phyloP scores from a whole-genome alignment of 495 filamentous ascomycete species.

The Articulospora tetracladia region DNA sequence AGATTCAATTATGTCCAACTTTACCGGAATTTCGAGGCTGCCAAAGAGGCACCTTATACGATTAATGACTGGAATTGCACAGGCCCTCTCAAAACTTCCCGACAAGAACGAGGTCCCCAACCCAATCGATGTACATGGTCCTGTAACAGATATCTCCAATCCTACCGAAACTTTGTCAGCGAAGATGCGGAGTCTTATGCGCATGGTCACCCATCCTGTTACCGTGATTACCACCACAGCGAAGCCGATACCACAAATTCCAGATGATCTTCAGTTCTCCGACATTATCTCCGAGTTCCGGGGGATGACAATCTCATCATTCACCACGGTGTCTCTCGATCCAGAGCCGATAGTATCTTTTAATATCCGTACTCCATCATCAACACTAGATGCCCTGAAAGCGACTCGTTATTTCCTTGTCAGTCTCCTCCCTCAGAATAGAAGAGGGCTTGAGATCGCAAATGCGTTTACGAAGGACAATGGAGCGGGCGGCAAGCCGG shows the following conservation, averaged over 20 bases:
- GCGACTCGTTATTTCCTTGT: slow-evolving; percentile 40
- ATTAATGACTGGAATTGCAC: no score
- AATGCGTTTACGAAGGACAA: neutral
- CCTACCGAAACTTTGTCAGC: slow-evolving; percentile 6
- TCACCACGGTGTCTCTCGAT: slow-evolving; percentile 65
- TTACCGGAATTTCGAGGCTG: no score
- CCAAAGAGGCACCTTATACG: no score
- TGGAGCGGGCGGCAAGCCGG: neutral
- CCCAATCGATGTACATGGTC: neutral
- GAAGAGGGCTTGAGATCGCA: neutral
- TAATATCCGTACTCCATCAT: slow-evolving; percentile 71
- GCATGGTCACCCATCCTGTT: slow-evolving; percentile 67
- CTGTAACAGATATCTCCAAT: neutral
- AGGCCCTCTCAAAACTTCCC: no score
- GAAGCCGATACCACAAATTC: neutral
- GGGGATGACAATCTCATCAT: slow-evolving; percentile 80
- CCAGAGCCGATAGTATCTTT: slow-evolving; percentile 71
- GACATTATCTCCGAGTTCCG: neutral
- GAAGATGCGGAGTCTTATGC: slow-evolving; percentile 60
- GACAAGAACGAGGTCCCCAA: no score
- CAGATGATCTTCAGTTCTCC: neutral
- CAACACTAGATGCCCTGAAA: slow-evolving; percentile 61
- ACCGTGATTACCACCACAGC: slow-evolving; percentile 59
- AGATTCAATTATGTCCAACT: no score
- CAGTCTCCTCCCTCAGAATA: slow-evolving; percentile 35